These are phyloP conservation scores for Ustilago hordei DNA, from an alignment of 1,284 basidiomycete genomes.

Conservation along the genomic window DNA sequence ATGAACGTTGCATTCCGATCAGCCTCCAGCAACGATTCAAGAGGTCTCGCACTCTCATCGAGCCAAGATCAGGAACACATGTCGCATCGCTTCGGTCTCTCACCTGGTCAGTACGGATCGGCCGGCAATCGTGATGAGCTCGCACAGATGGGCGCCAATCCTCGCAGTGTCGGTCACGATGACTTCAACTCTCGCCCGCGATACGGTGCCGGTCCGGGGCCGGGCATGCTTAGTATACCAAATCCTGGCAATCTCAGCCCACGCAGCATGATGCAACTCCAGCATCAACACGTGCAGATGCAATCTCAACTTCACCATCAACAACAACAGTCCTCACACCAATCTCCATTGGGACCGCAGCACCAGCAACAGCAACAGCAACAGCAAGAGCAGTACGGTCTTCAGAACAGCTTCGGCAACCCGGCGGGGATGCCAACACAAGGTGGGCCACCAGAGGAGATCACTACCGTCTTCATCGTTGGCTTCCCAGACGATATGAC, in stretches of 20 bases:
- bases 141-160: constrained; percentile 32
- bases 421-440: constrained; percentile 18
- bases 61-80: constrained; percentile 41
- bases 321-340: constrained; percentile 25
- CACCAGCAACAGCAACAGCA: constrained; percentile 16
- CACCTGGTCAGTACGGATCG: constrained; percentile 32
- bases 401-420: constrained; percentile 31
- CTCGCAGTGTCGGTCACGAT: constrained; percentile 35
- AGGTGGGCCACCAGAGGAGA: constrained; percentile 77
- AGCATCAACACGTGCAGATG: constrained; percentile 62
- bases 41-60: constrained; percentile 33
- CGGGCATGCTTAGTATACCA: constrained; percentile 35
- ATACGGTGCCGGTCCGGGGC: constrained; percentile 19
- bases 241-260: constrained; percentile 57
- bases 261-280: constrained; percentile 59
- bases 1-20: constrained; percentile 42
- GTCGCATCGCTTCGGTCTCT: constrained; percentile 42
- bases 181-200: constrained; percentile 34
- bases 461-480: constrained; percentile 97
- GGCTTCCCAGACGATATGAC: constrained; percentile 99
- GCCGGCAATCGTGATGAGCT: constrained; percentile 30
- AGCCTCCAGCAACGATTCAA: constrained; percentile 24
- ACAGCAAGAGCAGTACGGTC: constrained; percentile 36
- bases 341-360: constrained; percentile 22
- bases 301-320: constrained; percentile 47